Conservation (phyloP, 164 flowering plant species). For the Magnolia officinalis region DNA sequence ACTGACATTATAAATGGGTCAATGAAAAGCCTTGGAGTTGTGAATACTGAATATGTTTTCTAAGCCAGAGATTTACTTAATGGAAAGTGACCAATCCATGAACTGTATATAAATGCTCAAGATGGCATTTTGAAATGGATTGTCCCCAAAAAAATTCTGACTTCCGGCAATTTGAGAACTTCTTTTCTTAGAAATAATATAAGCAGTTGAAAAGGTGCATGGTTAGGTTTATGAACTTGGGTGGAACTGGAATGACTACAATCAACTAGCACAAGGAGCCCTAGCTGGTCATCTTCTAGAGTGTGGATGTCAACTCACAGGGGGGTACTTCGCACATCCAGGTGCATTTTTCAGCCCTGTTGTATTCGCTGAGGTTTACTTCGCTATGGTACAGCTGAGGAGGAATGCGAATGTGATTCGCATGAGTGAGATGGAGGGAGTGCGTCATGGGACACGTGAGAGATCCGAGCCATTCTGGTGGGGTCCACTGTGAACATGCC, state of each 20-base stretch:
- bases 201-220: neutral
- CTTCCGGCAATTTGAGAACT: neutral
- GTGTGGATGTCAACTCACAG: slow-evolving; percentile 99
- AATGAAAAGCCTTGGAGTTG: too few relatives aligned
- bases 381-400: neutral
- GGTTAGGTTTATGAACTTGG: slow-evolving; percentile 84
- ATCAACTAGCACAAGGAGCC: slow-evolving; percentile 75
- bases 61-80: neutral
- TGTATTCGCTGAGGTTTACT: neutral
- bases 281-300: slow-evolving; percentile 95
- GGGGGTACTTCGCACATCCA: slow-evolving; percentile 97
- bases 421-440: neutral
- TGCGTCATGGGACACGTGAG: neutral
- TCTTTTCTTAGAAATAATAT: neutral
- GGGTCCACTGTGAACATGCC: neutral
- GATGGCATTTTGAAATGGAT: too few relatives aligned
- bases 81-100: too few relatives aligned
- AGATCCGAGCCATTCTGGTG: neutral
- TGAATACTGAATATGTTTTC: neutral
- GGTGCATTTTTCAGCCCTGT: slow-evolving; percentile 33
- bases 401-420: neutral
- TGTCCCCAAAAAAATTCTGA: neutral
- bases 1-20: too few relatives aligned
- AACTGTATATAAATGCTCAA: too few relatives aligned
- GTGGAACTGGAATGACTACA: slow-evolving; percentile 89